A percentile compares a stretch with the other conserved stretches of the same genome.
phyloP scores from a whole-genome alignment of 768 basidiomycete genomes.

The Psilocybe cubensis region DNA sequence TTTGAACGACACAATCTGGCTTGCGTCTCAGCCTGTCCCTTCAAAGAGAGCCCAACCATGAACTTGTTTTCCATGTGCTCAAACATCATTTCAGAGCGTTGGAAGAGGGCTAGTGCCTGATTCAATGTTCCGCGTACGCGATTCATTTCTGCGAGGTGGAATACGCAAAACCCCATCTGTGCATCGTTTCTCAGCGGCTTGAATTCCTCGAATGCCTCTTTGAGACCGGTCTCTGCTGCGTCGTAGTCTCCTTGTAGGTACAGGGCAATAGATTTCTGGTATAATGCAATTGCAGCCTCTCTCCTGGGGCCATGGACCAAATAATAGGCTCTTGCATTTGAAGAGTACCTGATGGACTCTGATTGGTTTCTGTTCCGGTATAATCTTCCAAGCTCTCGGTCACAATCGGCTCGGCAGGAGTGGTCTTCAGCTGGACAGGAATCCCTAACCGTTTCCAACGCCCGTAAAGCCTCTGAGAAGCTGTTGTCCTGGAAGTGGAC shows the following conservation, averaged over 20 bases:
- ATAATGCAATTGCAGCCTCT: background rate
- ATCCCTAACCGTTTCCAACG: background rate
- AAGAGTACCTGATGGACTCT: background rate
- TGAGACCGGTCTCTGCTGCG: background rate
- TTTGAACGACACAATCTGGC: constrained; percentile 4
- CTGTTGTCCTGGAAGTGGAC: background rate
- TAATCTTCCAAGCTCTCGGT: constrained; percentile 1
- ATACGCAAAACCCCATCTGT: constrained; percentile 11
- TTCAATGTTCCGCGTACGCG: background rate
- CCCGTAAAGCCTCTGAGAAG: background rate
- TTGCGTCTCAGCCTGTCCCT: constrained; percentile 3
- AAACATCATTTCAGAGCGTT: background rate
- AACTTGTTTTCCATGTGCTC: constrained; percentile 5
- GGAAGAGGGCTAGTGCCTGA: background rate
- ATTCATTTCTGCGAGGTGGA: constrained; percentile 10
- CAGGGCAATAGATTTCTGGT: background rate
- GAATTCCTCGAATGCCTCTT: constrained; percentile 5
- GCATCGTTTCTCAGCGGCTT: background rate
- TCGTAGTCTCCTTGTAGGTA: background rate
- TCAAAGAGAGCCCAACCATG: constrained; percentile 6
- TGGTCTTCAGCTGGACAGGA: background rate
- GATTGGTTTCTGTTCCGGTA: background rate
- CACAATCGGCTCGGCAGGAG: background rate
- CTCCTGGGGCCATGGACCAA: background rate
- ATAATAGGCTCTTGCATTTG: background rate